These are phyloP conservation scores for Punctularia strigosozonata DNA, from an alignment of 768 basidiomycete species.

Conservation along the genomic window DNA sequence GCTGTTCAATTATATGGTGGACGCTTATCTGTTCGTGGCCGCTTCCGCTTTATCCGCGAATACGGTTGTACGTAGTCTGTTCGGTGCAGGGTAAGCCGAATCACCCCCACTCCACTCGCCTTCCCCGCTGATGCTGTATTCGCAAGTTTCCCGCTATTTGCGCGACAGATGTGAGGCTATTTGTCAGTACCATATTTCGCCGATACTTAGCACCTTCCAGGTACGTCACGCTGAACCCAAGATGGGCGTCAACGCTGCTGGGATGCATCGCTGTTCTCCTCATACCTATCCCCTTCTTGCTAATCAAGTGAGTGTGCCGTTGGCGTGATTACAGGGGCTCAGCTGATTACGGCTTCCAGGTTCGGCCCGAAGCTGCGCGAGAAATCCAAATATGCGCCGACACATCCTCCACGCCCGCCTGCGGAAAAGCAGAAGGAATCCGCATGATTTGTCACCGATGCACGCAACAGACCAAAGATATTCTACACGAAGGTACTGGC, in stretches of 20 bases:
- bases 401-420: neutral
- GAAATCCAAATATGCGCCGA: neutral
- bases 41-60: constrained; percentile 46
- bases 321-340: neutral
- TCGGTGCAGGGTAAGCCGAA: constrained; percentile 41
- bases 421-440: neutral
- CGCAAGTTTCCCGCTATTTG: constrained; percentile 15
- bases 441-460: neutral
- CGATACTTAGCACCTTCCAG: constrained; percentile 43
- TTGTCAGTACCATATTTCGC: constrained; percentile 1
- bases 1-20: constrained; percentile 50
- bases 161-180: neutral
- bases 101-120: neutral
- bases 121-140: constrained; percentile 8
- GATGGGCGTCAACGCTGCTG: constrained; percentile 49
- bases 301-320: constrained; percentile 8
- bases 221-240: constrained; percentile 35
- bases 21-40: constrained; percentile 41
- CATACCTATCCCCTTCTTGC: constrained; percentile 27
- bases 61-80: constrained; percentile 40
- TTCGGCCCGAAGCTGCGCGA: neutral
- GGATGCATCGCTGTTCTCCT: constrained; percentile 38
- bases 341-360: neutral
- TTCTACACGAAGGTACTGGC: too few species aligned
- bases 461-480: too few species aligned